Percentiles rank a stretch among this genome's conserved stretches.
Evolutionary conservation across 192 early-diverging fungal genomes (phyloP).

Genomic region (Coemansia pectinata): DNA sequence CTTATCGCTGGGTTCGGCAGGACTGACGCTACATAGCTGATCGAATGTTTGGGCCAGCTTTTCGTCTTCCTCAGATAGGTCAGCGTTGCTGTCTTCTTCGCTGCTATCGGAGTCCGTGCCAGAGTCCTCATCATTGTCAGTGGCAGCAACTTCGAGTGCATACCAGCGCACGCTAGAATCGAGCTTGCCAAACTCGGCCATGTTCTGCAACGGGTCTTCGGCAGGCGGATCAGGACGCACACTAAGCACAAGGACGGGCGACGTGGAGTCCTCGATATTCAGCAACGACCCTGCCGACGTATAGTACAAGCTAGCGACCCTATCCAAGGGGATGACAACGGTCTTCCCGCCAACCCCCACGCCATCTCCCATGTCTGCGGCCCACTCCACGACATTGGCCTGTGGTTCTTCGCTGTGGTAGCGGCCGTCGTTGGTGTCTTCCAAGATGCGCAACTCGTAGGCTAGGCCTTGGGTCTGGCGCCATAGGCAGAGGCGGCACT

Average conservation of each 20-base stretch:
- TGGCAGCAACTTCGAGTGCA: conserved; percentile 18
- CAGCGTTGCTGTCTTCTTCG: neutral
- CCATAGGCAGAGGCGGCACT: conserved; percentile 51
- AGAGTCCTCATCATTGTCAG: neutral
- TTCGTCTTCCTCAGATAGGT: neutral
- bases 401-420: conserved; percentile 64
- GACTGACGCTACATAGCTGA: neutral
- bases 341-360: conserved; percentile 12
- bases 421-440: conserved; percentile 74
- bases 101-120: neutral
- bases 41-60: neutral
- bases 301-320: conserved; percentile 67
- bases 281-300: conserved; percentile 70
- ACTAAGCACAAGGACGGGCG: conserved; percentile 73
- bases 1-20: neutral
- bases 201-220: neutral
- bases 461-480: conserved; percentile 9
- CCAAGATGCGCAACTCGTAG: conserved; percentile 63
- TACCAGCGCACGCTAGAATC: conserved; percentile 28
- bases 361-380: neutral
- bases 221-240: conserved; percentile 23
- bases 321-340: conserved; percentile 47
- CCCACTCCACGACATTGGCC: conserved; percentile 12
- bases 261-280: conserved; percentile 71
- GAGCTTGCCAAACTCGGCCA: conserved; percentile 30